Percentiles rank a stretch among this genome's conserved stretches.
phyloP scores from a whole-genome alignment of 2,329 filamentous ascomycete genomes.

The Samsoniella hepiali region DNA sequence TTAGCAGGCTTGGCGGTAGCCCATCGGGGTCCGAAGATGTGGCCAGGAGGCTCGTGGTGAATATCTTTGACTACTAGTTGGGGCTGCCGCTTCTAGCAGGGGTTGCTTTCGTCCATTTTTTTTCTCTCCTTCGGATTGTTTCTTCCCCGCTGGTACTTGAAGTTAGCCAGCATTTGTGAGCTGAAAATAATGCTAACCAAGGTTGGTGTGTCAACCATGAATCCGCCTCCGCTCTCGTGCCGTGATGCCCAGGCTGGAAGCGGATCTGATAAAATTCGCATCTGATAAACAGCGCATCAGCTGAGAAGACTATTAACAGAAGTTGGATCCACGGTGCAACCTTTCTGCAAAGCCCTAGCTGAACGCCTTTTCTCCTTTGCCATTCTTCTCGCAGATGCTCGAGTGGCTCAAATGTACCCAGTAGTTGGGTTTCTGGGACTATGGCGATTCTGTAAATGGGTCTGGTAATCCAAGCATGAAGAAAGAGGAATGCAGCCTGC shows the following conservation, averaged over 20 bases:
- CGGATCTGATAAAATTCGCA: conserved; percentile 12
- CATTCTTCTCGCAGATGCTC: conserved; percentile 5
- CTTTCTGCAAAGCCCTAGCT: background rate
- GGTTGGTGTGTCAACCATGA: background rate
- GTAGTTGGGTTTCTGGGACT: background rate
- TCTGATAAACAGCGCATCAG: conserved; percentile 4
- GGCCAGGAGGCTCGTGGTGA: background rate
- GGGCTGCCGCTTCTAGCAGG: conserved; percentile 4
- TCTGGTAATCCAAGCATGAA: conserved; percentile 3
- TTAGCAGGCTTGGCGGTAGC: conserved; percentile 1
- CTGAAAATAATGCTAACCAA: background rate
- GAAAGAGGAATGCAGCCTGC: background rate
- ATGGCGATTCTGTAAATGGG: background rate
- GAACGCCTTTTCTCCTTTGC: conserved; percentile 1
- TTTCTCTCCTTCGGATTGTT: background rate
- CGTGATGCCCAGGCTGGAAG: background rate
- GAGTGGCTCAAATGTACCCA: background rate
- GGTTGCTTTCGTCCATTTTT: background rate
- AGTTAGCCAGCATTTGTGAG: background rate
- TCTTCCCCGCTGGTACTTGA: background rate
- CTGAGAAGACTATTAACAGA: background rate
- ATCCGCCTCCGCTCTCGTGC: background rate
- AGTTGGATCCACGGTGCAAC: background rate
- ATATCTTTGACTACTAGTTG: background rate
- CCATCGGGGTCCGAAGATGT: conserved; percentile 1